A percentile compares a stretch with the other conserved stretches of the same genome.
Conservation (phyloP, 176 grass and related monocot genomes). For the Cymbopogon citratus region DNA sequence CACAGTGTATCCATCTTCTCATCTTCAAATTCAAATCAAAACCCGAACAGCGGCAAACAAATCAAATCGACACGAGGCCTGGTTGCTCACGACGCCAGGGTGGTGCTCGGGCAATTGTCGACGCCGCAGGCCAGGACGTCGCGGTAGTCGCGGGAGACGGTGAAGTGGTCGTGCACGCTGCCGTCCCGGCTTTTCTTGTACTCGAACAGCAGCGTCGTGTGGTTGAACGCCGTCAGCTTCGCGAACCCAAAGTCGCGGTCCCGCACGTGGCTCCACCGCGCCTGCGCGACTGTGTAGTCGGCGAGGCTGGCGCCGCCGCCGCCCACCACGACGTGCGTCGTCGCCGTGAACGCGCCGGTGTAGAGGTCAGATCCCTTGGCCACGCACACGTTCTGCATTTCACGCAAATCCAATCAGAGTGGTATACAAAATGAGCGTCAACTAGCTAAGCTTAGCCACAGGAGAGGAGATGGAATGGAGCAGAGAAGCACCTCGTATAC, state of each 20-base stretch:
- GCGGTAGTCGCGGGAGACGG: slow-evolving; percentile 70
- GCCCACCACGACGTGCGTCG: slow-evolving; percentile 85
- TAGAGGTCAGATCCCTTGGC: slow-evolving; percentile 64
- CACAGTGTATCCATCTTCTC: no score
- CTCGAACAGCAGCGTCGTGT: slow-evolving; percentile 69
- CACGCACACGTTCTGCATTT: slow-evolving; percentile 57
- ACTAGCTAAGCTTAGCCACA: background rate
- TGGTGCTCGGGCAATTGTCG: slow-evolving; percentile 50
- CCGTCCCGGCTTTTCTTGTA: slow-evolving; percentile 83
- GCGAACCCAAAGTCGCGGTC: slow-evolving; percentile 78
- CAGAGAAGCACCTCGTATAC: slow-evolving; percentile 57
- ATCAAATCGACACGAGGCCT: background rate
- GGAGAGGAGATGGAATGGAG: background rate
- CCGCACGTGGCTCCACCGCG: slow-evolving; percentile 71
- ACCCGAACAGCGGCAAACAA: background rate
- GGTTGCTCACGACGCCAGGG: slow-evolving; percentile 32
- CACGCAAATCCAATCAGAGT: background rate
- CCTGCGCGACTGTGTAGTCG: slow-evolving; percentile 36
- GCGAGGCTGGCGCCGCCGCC: slow-evolving; percentile 74
- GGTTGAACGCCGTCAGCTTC: slow-evolving; percentile 82
- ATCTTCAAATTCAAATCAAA: no score
- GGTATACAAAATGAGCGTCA: background rate
- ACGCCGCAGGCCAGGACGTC: slow-evolving; percentile 59
- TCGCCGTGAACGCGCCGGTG: slow-evolving; percentile 66
- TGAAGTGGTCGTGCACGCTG: slow-evolving; percentile 65